A percentile compares a stretch with the other conserved stretches of the same genome.
phyloP scores from a whole-genome alignment of 108 stramenopile genomes.

The Schizochytrium sp. region DNA sequence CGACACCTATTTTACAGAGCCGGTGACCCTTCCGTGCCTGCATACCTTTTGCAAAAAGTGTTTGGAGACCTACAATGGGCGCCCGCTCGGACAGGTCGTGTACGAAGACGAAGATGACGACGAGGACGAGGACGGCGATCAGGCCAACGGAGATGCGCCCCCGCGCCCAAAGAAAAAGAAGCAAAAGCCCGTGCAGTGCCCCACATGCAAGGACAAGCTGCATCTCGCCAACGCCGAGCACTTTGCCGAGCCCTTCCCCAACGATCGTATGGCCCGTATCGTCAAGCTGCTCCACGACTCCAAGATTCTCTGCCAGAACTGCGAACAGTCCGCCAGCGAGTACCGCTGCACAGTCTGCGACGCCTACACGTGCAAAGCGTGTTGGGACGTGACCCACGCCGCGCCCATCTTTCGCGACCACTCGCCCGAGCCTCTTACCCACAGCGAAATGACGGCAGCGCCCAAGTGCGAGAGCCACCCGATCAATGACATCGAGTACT shows the following conservation, averaged over 20 bases:
- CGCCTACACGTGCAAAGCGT: neutral
- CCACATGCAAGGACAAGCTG: neutral
- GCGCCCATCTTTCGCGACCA: neutral
- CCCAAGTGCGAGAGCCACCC: neutral
- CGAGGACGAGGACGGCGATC: neutral
- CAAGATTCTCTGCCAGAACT: slow-evolving; percentile 17
- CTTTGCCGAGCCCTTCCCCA: neutral
- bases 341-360: slow-evolving; percentile 5
- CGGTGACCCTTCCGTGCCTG: slow-evolving; percentile 8
- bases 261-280: neutral
- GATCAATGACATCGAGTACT: slow-evolving; percentile 11
- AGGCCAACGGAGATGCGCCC: neutral
- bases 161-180: neutral
- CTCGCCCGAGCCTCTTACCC: neutral
- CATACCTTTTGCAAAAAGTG: slow-evolving; percentile 13
- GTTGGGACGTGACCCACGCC: neutral
- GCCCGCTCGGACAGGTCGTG: neutral
- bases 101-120: neutral
- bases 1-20: neutral
- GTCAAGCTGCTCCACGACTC: neutral
- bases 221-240: neutral
- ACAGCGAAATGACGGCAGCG: neutral
- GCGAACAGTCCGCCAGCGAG: neutral
- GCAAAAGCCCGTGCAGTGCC: slow-evolving; percentile 9
- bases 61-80: neutral